Base-by-base conservation (phyloP, 2,329 filamentous ascomycete genomes). In the Geoglossum cookeanum region DNA sequence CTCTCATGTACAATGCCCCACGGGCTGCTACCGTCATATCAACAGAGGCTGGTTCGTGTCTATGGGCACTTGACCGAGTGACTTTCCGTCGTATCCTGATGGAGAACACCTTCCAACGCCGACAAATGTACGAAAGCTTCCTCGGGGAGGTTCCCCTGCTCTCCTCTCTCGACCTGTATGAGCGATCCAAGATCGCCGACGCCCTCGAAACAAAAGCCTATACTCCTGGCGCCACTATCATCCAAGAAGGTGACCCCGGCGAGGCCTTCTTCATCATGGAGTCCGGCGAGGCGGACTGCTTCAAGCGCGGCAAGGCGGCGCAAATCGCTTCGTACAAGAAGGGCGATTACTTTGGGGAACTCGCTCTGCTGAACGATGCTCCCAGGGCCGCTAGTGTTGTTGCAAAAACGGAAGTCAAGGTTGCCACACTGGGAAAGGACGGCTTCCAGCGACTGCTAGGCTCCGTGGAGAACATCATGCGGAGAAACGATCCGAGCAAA, bases 61-160 rank as follows among this genome's bases (percentile, higher is more conserved):
- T 98, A 8, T 98, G 92, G 92, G 89, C 89, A 22, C 77, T 98
- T 55, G 92, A 98, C 68, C 87, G 92, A 56, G 78, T 96, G 61
- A 98, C 92, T 8, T 98, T 98, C 78, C 88, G 92, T 64, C 87
- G 92, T 60, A 97, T 98, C 62, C 77, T 98, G 61, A 96, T 98
- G 90, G 91, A 97, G 72, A 94, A 87, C 44, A 94, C 92, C 3
- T 97, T 96, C 74, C 87, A 94, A 64, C 86, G 91, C 58, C 84
- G 92, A 64, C 86, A 91, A 65, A 91, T 97, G 83, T 97, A 97
- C 71, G 92, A 98, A 72, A 87, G 83, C 63, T 97, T 98, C 75
- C 77, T 98, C 27, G 90, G 94, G 68, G 89, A 95, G 68, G 92
- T 97, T 1, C 87, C 88, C 0, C 77, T 97, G 33, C 79, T 98